These are phyloP conservation scores for Emergomyces africanus DNA, from an alignment of 2,329 filamentous ascomycete species.

Conservation along the genomic window DNA sequence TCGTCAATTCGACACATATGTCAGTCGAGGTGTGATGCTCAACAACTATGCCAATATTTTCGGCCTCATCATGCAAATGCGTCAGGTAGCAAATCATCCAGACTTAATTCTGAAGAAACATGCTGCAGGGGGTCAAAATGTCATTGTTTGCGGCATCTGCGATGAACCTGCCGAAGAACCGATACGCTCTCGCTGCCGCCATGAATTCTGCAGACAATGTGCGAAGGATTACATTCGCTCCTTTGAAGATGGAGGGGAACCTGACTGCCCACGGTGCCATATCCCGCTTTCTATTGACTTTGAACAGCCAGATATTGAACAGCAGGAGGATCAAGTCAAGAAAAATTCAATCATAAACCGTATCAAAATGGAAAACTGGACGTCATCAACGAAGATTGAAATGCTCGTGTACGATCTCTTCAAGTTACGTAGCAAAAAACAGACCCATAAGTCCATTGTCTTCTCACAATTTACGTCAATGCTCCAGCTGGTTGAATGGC, in stretches of 20 bases:
- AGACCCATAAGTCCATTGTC: conserved; percentile 91
- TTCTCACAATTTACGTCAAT: conserved; percentile 97
- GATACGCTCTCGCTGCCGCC: conserved; percentile 79
- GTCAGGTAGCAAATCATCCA: conserved; percentile 91
- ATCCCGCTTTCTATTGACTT: conserved; percentile 82
- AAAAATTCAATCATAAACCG: conserved; percentile 97
- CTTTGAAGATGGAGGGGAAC: conserved; percentile 48
- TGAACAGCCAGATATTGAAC: conserved; percentile 89
- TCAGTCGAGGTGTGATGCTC: conserved; percentile 82
- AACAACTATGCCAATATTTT: conserved; percentile 99
- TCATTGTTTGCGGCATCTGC: conserved; percentile 86
- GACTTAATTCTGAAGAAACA: conserved; percentile 88
- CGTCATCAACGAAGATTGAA: conserved; percentile 95
- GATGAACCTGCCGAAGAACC: conserved; percentile 94
- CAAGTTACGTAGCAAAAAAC: conserved; percentile 79
- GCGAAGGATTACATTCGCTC: conserved; percentile 69
- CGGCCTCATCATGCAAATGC: conserved; percentile 98
- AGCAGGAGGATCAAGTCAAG: conserved; percentile 75
- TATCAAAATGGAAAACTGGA: conserved; percentile 99
- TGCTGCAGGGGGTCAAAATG: conserved; percentile 71
- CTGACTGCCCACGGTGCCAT: conserved; percentile 75
- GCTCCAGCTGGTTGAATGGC: conserved; percentile 95
- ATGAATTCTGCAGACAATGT: conserved; percentile 80
- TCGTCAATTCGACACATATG: conserved; percentile 89
- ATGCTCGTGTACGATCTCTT: conserved; percentile 90